Evolutionary conservation across 441 rosid genomes (phyloP), one percentile per base, ranked within the genome.

Genomic region (Aleurites moluccanus): DNA sequence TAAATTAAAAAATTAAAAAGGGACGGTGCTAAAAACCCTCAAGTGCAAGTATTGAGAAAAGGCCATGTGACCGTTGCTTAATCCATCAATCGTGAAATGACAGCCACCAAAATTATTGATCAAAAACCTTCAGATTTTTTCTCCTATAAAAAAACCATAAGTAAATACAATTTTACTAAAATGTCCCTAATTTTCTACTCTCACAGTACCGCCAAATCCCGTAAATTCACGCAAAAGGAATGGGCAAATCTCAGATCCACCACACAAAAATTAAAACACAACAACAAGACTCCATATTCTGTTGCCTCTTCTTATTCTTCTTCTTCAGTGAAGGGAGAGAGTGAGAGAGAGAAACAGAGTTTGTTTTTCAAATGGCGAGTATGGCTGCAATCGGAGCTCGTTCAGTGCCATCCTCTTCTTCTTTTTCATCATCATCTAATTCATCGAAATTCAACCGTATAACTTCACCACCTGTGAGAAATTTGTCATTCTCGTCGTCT

Each of bases 321-420:
- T 9, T 23, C 73, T 21, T 4, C 45, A 1, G 53, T 9, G 72
- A 27, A 38, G 38, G n/a, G n/a, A 33, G 38, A 11, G n/a, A n/a
- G n/a, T n/a, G n/a, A n/a, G 50, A 13, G 2, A 47, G 50, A 9
- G 10, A 9, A 47, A 47, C 15, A 40, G 15, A 47, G 50, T 10
- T 45, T 45, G n/a, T 18, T 5, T 27, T 25, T 0, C 27, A 40
- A 70, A 85, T 86, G 88, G 88, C 87, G 68, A 85, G 80, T 45
- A 82, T 87, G 91, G 92, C 92, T 21, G 84, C 91, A 40, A 82
- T 84, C 28, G 89, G 92, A 72, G 78, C 74, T 10, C 74, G 79
- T 16, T 82, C 77, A 27, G 67, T 86, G 6, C 87, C 90, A 20
- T 67, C 77, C 6, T 53, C 91, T 1, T 57, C 90, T 0, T 40